Evolutionary conservation across 768 basidiomycete species (phyloP).

Genomic region (Suillus variegatus): DNA sequence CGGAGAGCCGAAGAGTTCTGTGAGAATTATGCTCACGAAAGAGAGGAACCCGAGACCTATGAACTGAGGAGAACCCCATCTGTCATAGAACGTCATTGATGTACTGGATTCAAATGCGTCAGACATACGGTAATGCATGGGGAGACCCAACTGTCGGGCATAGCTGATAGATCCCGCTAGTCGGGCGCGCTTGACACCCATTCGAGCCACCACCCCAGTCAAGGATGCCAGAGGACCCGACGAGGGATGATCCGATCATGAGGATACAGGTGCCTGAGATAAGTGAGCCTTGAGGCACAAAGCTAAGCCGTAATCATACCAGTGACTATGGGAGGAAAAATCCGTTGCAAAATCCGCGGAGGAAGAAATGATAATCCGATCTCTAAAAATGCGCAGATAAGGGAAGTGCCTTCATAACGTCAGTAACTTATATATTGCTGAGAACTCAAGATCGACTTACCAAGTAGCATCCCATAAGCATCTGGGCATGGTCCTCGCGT

Average conservation of each 20-base stretch:
- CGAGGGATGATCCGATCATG: conserved; percentile 76
- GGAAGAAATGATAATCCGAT: conserved; percentile 81
- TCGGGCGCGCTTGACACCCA: conserved; percentile 61
- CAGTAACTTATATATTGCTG: not conserved
- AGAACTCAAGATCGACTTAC: conserved; percentile 33
- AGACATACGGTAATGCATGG: conserved; percentile 58
- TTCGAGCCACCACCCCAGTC: conserved; percentile 89
- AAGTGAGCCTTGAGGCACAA: not conserved
- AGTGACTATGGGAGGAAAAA: conserved; percentile 84
- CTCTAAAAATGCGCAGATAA: conserved; percentile 79
- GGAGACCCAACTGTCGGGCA: conserved; percentile 77
- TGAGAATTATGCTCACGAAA: conserved; percentile 73
- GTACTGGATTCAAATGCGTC: not conserved
- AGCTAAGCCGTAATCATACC: conserved; percentile 33
- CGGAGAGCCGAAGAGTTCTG: conserved; percentile 82
- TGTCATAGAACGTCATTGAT: conserved; percentile 18
- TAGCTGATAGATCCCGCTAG: conserved; percentile 63
- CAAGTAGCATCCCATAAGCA: conserved; percentile 77
- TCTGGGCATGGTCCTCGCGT: conserved; percentile 69
- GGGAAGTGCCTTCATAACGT: conserved; percentile 56
- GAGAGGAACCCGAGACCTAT: conserved; percentile 87
- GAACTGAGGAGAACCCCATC: conserved; percentile 83
- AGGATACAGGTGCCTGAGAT: conserved; percentile 70
- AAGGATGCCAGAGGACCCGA: conserved; percentile 71
- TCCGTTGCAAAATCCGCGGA: conserved; percentile 55